Evolutionary conservation across 202 grass and related monocot species (phyloP).

Genomic region (Bolboschoenoplectus hybrid): DNA sequence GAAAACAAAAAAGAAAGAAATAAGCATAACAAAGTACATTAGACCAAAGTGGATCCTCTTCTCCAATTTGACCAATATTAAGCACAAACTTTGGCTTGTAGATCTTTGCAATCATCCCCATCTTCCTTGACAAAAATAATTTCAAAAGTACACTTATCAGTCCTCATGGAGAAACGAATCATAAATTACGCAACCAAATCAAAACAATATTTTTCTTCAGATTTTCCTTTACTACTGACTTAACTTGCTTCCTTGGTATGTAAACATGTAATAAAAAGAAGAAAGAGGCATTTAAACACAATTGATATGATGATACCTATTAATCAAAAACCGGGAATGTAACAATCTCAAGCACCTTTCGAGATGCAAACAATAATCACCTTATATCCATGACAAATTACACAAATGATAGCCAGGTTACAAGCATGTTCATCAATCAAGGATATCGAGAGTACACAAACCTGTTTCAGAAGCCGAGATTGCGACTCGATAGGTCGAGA

Average conservation of each 20-base stretch:
- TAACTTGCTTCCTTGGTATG: neutral
- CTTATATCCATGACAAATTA: neutral
- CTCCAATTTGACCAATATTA: conserved; percentile 57
- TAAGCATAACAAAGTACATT: conserved; percentile 54
- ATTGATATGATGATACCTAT: neutral
- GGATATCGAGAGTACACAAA: conserved; percentile 27
- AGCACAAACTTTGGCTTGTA: conserved; percentile 74
- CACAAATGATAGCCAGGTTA: neutral
- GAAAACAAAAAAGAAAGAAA: neutral
- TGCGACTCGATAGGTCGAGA: conserved; percentile 45
- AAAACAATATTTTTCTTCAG: neutral
- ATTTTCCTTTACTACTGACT: neutral
- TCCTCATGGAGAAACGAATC: neutral
- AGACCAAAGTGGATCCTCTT: conserved; percentile 56
- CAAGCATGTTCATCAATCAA: conserved; percentile 9
- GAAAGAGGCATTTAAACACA: neutral
- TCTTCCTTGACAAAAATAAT: conserved; percentile 55
- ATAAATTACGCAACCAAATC: neutral
- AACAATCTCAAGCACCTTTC: neutral
- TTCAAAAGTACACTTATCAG: conserved; percentile 25
- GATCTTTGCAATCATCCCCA: conserved; percentile 53
- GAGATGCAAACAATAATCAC: neutral
- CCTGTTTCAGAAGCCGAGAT: conserved; percentile 56
- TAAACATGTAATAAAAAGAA: neutral
- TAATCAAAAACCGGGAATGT: neutral